Base-by-base conservation (phyloP, 139 green algal genomes). In the Spirogloea muscicola region DNA sequence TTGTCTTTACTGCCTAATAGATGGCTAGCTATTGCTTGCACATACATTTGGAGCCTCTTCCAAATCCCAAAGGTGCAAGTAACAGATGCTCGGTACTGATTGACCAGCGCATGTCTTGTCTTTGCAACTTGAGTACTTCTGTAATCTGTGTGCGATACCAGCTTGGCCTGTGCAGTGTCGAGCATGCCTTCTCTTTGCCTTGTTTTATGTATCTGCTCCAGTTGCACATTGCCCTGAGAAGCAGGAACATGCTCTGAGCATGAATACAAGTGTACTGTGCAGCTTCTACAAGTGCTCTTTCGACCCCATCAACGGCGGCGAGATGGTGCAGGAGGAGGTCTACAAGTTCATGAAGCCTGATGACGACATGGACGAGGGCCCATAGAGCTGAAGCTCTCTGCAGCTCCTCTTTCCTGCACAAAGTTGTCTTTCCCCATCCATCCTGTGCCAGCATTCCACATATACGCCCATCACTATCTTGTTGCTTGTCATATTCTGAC, bases 241-340 rank as follows among this genome's bases (percentile, higher is more conserved):
- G n/a, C n/a, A n/a, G n/a, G n/a, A n/a, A n/a, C n/a, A n/a, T n/a
- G n/a, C n/a, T n/a, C n/a, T n/a, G n/a, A n/a, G n/a, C n/a, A n/a
- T n/a, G n/a, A n/a, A n/a, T n/a, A n/a, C n/a, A n/a, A n/a, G n/a
- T n/a, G n/a, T n/a, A n/a, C 16, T 60, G 7, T 36, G 72, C 72
- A 80, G 72, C 40, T 80, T 76, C 72, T 37, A 79, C 64, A 80
- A 80, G 48, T 71, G 29, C 40, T 44, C 25, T 44, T 80, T 79
- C 29, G 72, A 80, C 29, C 10, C 61, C 16, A 57, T 42, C 31
- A 5, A 3, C 13, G 72, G 72, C 18, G 72, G 72, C 48, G 66
- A 80, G 3, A 68, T 60, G 18, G 66, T 71, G 40, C 60, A 51
- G 27, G 46, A 68, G 18, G 62, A 76, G 3, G 77, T 77, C 46